phyloP scores from a whole-genome alignment of 176 grass and related monocot species.

The Metroxylon sagu region DNA sequence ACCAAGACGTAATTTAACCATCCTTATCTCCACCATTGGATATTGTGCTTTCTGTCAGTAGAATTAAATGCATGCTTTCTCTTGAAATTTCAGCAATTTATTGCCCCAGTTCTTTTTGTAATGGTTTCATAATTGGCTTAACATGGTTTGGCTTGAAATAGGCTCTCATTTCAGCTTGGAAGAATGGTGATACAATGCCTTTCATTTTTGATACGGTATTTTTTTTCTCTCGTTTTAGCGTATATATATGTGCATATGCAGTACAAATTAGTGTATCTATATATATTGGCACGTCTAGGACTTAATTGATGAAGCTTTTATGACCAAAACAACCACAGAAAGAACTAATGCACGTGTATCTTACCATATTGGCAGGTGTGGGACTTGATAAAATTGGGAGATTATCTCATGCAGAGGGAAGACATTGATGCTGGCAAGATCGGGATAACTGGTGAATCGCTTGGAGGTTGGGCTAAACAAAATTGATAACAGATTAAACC shows the following conservation, averaged over 20 bases:
- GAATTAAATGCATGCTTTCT: too few species aligned
- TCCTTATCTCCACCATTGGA: background rate
- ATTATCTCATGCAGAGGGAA: slow-evolving; percentile 60
- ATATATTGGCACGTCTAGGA: too few species aligned
- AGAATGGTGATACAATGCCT: slow-evolving; percentile 70
- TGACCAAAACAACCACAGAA: slow-evolving; percentile 6
- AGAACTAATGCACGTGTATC: background rate
- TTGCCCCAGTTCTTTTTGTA: too few species aligned
- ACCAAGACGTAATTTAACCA: slow-evolving; percentile 50
- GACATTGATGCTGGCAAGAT: slow-evolving; percentile 68
- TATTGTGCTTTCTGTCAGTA: background rate
- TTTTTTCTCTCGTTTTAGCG: background rate
- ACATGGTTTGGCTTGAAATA: slow-evolving; percentile 23
- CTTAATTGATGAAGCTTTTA: background rate
- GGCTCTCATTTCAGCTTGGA: slow-evolving; percentile 78
- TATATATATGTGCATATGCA: too few species aligned
- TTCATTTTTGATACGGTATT: slow-evolving; percentile 96
- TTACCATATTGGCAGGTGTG: slow-evolving; percentile 44
- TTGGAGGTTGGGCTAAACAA: slow-evolving; percentile 54
- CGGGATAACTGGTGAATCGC: slow-evolving; percentile 94
- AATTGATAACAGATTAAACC: background rate
- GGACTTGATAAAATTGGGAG: slow-evolving; percentile 92
- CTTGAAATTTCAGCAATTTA: too few species aligned
- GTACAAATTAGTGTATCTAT: too few species aligned
- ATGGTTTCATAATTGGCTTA: background rate